phyloP scores from a whole-genome alignment of 106 monocot genomes.

The Apostasia shenzhenica region DNA sequence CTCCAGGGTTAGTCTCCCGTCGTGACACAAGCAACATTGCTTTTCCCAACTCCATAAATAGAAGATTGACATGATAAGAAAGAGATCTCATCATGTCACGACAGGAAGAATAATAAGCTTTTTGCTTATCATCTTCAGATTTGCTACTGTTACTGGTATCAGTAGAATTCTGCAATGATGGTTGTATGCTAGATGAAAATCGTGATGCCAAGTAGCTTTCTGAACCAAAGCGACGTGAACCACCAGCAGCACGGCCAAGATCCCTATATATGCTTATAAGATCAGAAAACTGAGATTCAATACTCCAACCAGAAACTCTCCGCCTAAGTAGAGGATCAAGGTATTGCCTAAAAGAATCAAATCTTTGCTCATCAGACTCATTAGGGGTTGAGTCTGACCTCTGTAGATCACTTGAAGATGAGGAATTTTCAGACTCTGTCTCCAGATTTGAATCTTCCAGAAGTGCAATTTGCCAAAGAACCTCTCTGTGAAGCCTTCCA shows the following conservation, averaged over 20 bases:
- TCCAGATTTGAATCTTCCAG: constrained; percentile 77
- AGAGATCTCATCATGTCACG: constrained; percentile 95
- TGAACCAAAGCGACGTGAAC: constrained; percentile 37
- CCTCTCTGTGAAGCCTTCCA: constrained; percentile 80
- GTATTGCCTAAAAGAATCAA: constrained; percentile 75
- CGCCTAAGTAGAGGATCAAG: constrained; percentile 85
- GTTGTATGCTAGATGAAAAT: constrained; percentile 21
- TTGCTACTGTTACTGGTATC: constrained; percentile 24
- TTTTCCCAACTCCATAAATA: constrained; percentile 87
- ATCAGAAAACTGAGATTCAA: constrained; percentile 95
- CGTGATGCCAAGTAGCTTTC: constrained; percentile 37
- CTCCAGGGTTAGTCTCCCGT: constrained; percentile 61
- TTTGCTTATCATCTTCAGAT: constrained; percentile 72
- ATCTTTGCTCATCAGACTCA: constrained; percentile 66
- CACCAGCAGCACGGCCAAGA: constrained; percentile 57
- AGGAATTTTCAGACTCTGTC: constrained; percentile 26
- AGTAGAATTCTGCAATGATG: constrained; percentile 24
- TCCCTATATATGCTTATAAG: constrained; percentile 91
- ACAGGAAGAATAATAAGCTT: constrained; percentile 58
- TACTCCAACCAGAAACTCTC: constrained; percentile 70
- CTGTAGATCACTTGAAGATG: constrained; percentile 35
- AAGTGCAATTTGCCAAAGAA: constrained; percentile 86
- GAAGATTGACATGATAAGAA: constrained; percentile 83
- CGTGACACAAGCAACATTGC: constrained; percentile 78
- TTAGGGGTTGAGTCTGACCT: constrained; percentile 22